Evolutionary conservation across 257 asterid genomes (phyloP).

Genomic region (Salvia miltiorrhiza): DNA sequence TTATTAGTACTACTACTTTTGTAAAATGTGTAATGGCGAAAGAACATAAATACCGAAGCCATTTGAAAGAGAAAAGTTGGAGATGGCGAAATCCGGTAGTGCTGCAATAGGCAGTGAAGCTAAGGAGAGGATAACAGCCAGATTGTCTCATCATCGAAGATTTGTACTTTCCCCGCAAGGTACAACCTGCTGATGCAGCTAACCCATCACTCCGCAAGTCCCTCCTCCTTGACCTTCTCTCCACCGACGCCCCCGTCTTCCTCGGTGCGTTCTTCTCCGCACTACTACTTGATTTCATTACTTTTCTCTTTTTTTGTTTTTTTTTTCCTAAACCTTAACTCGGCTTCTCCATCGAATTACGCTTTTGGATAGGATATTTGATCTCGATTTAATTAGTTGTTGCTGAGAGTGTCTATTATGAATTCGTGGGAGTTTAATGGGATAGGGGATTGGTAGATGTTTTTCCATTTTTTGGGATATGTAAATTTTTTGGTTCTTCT

Average conservation of each 20-base stretch:
- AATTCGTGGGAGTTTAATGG: neutral
- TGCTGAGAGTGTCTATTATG: neutral
- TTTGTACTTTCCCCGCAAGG: conserved; percentile 87
- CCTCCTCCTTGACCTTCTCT: conserved; percentile 70
- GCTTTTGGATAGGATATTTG: neutral
- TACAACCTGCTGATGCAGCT: conserved; percentile 59
- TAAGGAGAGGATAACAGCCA: conserved; percentile 51
- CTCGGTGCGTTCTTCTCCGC: conserved; percentile 42
- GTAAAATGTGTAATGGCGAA: too few relatives aligned
- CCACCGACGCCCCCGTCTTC: conserved; percentile 82
- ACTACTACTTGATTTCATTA: neutral
- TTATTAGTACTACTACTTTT: too few relatives aligned
- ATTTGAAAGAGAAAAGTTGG: neutral
- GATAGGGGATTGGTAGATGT: neutral
- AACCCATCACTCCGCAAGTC: conserved; percentile 62
- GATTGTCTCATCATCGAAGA: conserved; percentile 70
- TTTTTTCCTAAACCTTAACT: too few relatives aligned
- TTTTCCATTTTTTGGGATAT: neutral
- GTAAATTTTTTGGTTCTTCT: too few relatives aligned
- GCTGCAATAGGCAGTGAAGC: conserved; percentile 40
- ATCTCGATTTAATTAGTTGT: neutral
- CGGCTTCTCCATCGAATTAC: neutral
- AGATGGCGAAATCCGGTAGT: conserved; percentile 30
- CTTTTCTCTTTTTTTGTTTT: too few relatives aligned
- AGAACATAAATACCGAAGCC: too few relatives aligned